Base-by-base conservation (phyloP, 1,284 basidiomycete species). In the Exobasidium cylindrosporum region DNA sequence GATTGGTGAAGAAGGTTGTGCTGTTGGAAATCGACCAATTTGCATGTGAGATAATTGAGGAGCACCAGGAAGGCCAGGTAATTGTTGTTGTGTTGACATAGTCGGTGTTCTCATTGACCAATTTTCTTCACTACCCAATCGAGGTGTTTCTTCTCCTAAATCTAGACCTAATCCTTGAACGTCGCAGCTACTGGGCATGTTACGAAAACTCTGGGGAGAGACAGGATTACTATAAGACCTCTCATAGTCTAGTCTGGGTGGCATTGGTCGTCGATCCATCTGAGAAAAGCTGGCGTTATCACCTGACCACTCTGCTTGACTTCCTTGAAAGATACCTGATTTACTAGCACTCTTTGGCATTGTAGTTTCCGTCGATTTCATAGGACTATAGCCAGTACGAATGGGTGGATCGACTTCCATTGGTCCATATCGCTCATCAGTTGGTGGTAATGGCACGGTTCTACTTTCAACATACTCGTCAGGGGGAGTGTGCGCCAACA, bases 111-210 rank as follows among this genome's bases (percentile, higher is more conserved):
- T 50, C 26, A 28, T 4, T 2, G 47, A 4, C 47, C 47, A 50
- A 28, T 28, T 28, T 24, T 28, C 21, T 7, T 17, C 7, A 35
- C 40, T 26, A 23, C 53, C 53, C 31, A 55, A 28, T n/a, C 53
- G 4, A 30, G 53, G 53, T 14, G 53, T 55, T 23, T 55, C 53
- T 6, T 55, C 53, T n/a, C 53, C 53, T 21, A 55, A 44, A 11
- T 55, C 53, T 35, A 55, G 30, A 2, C 53, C 53, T 13, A 55
- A 29, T 23, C 53, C 53, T 35, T 44, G 40, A 2, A 55, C 53
- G 14, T 35, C 40, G 21, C 32, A 14, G 29, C 32, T 40, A 14
- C 23, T n/a, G 3, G 53, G 53, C 32, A 55, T 55, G 53, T 55
- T 55, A 17, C 47, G 47, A 24, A 50, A 50, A 28, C 21, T 21